Percentiles rank a stretch among this genome's conserved stretches.
Evolutionary conservation across 345 rosid genomes (phyloP).

Genomic region (Schrenkiella parvula): DNA sequence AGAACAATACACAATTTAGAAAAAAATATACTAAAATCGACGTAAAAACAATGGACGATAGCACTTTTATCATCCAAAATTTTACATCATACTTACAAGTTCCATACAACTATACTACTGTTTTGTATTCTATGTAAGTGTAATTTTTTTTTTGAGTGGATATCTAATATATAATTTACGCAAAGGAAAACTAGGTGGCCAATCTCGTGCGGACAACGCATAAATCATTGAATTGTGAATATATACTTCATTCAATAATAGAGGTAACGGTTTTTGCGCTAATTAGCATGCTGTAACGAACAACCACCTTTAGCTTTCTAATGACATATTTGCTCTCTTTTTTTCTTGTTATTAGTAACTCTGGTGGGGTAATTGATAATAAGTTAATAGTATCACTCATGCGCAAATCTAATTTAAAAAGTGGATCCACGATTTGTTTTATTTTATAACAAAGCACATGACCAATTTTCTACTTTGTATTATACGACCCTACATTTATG

Average conservation of each 20-base stretch:
- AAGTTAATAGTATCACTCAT: too few species aligned
- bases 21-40: too few species aligned
- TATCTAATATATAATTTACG: background rate
- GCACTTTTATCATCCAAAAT: too few species aligned
- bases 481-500: conserved; percentile 25
- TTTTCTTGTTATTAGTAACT: background rate
- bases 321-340: background rate
- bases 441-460: conserved; percentile 22
- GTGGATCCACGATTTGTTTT: conserved; percentile 20
- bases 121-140: too few species aligned
- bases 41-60: too few species aligned
- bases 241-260: background rate
- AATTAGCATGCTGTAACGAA: conserved; percentile 24
- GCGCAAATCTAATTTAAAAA: background rate
- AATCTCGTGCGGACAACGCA: conserved; percentile 20
- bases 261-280: conserved; percentile 24
- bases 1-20: too few species aligned
- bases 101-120: too few species aligned
- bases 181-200: conserved; percentile 6
- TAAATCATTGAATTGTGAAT: conserved; percentile 5
- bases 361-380: conserved; percentile 7
- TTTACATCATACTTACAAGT: too few species aligned
- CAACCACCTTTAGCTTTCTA: conserved; percentile 7
- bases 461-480: conserved; percentile 18
- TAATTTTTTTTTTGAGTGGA: too few species aligned